Evolutionary conservation across 306 rosid species (phyloP).

Genomic region (Castanopsis chinensis): DNA sequence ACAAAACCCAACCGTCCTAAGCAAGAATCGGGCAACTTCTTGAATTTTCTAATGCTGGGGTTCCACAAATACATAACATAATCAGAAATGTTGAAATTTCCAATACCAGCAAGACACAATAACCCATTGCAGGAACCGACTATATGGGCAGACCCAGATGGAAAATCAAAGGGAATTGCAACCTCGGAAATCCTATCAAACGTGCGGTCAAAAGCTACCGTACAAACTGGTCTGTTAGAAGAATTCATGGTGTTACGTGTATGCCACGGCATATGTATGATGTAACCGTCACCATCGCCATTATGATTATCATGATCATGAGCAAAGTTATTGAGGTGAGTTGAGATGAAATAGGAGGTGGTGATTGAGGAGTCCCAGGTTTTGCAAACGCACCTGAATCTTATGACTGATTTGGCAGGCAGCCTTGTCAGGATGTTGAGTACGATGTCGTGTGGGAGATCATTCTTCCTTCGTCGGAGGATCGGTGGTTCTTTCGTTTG

Average conservation of each 20-base stretch:
- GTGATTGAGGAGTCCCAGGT: neutral
- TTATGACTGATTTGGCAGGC: neutral
- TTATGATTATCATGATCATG: no score
- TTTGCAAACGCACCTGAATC: neutral
- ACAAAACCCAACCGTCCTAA: neutral
- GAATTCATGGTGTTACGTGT: no score
- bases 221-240: neutral
- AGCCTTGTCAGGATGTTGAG: neutral
- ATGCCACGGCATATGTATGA: neutral
- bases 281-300: neutral
- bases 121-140: neutral
- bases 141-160: neutral
- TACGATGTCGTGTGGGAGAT: neutral
- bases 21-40: neutral
- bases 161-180: neutral
- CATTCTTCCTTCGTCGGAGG: neutral
- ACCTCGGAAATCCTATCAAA: neutral
- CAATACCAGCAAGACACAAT: neutral
- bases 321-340: neutral
- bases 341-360: neutral
- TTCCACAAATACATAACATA: neutral
- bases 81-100: no score
- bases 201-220: neutral
- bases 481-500: neutral
- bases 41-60: neutral